These are phyloP conservation scores for Kazachstania martiniae DNA, from an alignment of 805 yeast species.

Conservation along the genomic window DNA sequence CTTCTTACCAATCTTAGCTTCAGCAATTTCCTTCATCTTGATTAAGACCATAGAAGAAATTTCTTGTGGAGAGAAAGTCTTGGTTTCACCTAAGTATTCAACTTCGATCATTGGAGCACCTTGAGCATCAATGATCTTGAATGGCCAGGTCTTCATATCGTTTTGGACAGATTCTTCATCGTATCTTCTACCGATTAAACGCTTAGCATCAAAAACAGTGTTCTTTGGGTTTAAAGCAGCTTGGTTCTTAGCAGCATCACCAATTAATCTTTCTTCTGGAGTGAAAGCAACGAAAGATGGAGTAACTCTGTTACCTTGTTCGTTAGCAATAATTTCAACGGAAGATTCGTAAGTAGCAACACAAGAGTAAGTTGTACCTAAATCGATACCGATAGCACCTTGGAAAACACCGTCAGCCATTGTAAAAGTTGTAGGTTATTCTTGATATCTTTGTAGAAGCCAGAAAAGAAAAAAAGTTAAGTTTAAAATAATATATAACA, in stretches of 20 bases:
- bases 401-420: conserved; percentile 98
- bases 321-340: conserved; percentile 72
- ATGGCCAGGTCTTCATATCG: conserved; percentile 88
- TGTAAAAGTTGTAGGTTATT: conserved; percentile 30
- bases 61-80: conserved; percentile 64
- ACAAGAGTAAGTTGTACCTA: conserved; percentile 81
- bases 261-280: conserved; percentile 65
- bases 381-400: conserved; percentile 99
- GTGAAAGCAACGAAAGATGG: conserved; percentile 75
- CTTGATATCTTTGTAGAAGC: too few relatives aligned
- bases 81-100: conserved; percentile 57
- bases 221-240: conserved; percentile 69
- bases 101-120: conserved; percentile 63
- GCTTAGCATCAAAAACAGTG: conserved; percentile 75
- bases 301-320: conserved; percentile 91
- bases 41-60: conserved; percentile 66
- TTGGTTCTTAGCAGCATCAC: conserved; percentile 77
- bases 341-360: conserved; percentile 70
- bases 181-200: conserved; percentile 73
- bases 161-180: conserved; percentile 68
- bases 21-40: conserved; percentile 76
- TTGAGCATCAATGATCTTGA: conserved; percentile 53
- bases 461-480: too few relatives aligned
- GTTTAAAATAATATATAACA: too few relatives aligned
- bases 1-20: conserved; percentile 57